Evolutionary conservation across 495 filamentous ascomycete genomes (phyloP), one percentile per base, ranked within the genome.

Genomic region (Aspergillus ellipticus): DNA sequence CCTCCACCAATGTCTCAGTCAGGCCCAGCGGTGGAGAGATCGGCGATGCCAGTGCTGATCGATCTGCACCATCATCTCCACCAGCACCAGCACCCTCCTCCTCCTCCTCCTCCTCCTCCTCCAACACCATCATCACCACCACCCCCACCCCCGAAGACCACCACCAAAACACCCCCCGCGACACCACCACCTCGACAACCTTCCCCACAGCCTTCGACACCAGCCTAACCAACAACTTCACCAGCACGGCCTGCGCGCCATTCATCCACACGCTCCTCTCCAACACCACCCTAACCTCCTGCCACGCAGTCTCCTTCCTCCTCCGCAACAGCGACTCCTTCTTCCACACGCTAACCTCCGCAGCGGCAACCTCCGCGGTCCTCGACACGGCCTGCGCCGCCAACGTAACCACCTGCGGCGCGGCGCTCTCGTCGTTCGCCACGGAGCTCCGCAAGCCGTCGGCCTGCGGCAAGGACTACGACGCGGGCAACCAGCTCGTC

Each of bases 181-280:
- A 28, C 24, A 28, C 24, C 24, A 28, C 7, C 4, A 17, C 20
- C 21, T 21, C 19, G 4, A 17, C 69, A 51, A 26, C 79, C 15
- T 74, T 94, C 26, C 90, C 90, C 0, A 79, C 70, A 6, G 80
- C 88, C 4, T 89, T 93, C 66, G 89, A 94, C 63, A 84, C 82
- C 42, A 82, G 77, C 57, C 70, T 92, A 39, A 81, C 82, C 16
- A 78, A 77, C 48, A 89, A 91, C 65, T 93, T 89, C 75, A 85
- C 83, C 1, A 71, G 73, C 19, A 56, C 65, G 16, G 74, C 68
- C 50, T 96, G 90, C 66, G 77, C 82, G 9, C 60, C 65, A 6
- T 96, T 92, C 74, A 86, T 93, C 74, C 75, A 79, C 15, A 61
- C 67, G 1, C 89, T 92, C 68, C 78, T 90, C 45, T 63, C 64